A percentile compares a stretch with the other conserved stretches of the same genome.
Conservation (phyloP, 768 basidiomycete genomes). For the Amanita polypyramis region DNA sequence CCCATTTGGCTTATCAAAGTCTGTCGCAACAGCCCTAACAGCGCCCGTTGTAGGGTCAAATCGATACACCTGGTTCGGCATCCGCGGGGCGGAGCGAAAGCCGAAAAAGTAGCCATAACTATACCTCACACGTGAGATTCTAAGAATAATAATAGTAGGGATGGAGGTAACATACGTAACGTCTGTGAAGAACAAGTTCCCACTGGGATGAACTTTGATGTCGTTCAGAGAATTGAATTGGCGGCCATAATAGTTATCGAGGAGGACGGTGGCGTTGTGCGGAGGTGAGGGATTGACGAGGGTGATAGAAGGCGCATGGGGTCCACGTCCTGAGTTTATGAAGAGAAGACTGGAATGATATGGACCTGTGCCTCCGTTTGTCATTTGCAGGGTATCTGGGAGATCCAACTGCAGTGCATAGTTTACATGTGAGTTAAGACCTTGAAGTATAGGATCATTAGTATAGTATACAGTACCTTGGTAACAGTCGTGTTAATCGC, state of each 20-base stretch:
- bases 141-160: not conserved
- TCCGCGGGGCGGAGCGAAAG: constrained; percentile 55
- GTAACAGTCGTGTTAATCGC: constrained; percentile 40
- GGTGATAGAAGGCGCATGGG: constrained; percentile 48
- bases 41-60: constrained; percentile 56
- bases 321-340: constrained; percentile 55
- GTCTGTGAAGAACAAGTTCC: constrained; percentile 71
- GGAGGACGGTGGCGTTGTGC: constrained; percentile 53
- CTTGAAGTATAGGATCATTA: not conserved
- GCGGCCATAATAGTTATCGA: constrained; percentile 72
- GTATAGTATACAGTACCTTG: constrained; percentile 24
- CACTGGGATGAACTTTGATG: constrained; percentile 62
- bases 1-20: constrained; percentile 66
- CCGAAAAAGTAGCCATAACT: constrained; percentile 57
- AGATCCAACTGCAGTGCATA: constrained; percentile 38
- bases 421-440: not conserved
- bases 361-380: constrained; percentile 59
- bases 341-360: constrained; percentile 50
- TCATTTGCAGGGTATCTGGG: constrained; percentile 53
- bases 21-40: constrained; percentile 66
- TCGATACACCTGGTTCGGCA: constrained; percentile 73
- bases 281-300: constrained; percentile 57
- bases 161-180: constrained; percentile 32
- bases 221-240: constrained; percentile 83
- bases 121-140: not conserved